Evolutionary conservation across 306 rosid genomes (phyloP).

Genomic region (Geum urbanum): DNA sequence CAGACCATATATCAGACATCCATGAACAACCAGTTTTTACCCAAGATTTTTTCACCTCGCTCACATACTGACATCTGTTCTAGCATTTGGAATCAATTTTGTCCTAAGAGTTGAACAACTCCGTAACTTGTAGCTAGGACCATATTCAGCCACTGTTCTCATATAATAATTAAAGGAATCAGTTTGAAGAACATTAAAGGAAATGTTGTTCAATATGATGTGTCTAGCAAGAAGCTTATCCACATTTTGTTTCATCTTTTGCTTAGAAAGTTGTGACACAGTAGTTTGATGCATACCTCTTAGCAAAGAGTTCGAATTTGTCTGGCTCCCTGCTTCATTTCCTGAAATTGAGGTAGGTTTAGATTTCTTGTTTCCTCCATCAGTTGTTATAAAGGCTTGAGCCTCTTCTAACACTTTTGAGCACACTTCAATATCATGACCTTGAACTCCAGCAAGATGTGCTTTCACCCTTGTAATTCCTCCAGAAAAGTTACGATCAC

Average conservation of each 20-base stretch:
- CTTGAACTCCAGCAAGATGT: background rate
- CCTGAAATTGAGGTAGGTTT: background rate
- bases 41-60: background rate
- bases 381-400: background rate
- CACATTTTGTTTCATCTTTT: background rate
- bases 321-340: background rate
- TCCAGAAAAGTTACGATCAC: background rate
- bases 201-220: background rate
- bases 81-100: background rate
- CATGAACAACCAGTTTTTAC: background rate
- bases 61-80: background rate
- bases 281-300: background rate
- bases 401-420: background rate
- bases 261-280: background rate
- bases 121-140: background rate
- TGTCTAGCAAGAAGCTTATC: background rate
- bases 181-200: background rate
- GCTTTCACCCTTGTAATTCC: background rate
- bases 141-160: background rate
- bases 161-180: background rate
- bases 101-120: background rate
- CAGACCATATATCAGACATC: background rate
- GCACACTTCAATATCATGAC: slow-evolving; percentile 6
- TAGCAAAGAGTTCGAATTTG: background rate
- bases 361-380: background rate